These are phyloP conservation scores for Neolentinus lepideus DNA, from an alignment of 1,284 basidiomycete species.

Conservation along the genomic window DNA sequence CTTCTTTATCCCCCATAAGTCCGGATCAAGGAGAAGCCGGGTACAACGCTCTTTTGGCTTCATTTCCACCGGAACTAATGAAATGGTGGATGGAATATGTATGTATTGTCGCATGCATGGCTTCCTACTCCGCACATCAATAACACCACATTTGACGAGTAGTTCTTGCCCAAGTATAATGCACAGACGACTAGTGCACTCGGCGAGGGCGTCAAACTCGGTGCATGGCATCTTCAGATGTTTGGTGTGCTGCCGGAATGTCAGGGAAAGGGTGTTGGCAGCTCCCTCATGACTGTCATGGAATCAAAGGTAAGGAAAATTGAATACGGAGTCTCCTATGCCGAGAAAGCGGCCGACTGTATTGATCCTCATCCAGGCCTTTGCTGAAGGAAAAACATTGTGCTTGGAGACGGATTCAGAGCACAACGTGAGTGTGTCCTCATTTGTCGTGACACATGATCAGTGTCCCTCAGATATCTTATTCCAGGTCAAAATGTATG, in stretches of 20 bases:
- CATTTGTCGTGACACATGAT: not conserved
- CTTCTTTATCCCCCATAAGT: not conserved
- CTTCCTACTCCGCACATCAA: not conserved
- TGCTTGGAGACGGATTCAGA: not conserved
- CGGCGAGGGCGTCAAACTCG: conserved; percentile 12
- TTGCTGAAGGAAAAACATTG: not conserved
- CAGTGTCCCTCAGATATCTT: no score
- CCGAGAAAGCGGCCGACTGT: no score
- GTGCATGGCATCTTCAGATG: conserved; percentile 13
- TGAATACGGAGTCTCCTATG: no score
- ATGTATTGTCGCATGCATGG: not conserved
- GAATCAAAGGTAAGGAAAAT: not conserved
- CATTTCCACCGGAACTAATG: not conserved
- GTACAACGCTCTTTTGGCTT: conserved; percentile 3
- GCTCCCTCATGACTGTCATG: conserved; percentile 8
- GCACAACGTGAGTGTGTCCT: not conserved
- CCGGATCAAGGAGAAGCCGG: conserved; percentile 6
- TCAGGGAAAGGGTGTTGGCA: conserved; percentile 10
- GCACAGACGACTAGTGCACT: conserved; percentile 4
- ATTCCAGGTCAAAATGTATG: not conserved
- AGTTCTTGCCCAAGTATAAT: conserved; percentile 15
- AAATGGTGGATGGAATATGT: conserved; percentile 11
- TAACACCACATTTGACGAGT: not conserved
- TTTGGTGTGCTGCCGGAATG: conserved; percentile 10
- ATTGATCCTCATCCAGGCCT: not conserved